Conservation (phyloP, 139 green algal genomes). For the Coelastrella sp. region DNA sequence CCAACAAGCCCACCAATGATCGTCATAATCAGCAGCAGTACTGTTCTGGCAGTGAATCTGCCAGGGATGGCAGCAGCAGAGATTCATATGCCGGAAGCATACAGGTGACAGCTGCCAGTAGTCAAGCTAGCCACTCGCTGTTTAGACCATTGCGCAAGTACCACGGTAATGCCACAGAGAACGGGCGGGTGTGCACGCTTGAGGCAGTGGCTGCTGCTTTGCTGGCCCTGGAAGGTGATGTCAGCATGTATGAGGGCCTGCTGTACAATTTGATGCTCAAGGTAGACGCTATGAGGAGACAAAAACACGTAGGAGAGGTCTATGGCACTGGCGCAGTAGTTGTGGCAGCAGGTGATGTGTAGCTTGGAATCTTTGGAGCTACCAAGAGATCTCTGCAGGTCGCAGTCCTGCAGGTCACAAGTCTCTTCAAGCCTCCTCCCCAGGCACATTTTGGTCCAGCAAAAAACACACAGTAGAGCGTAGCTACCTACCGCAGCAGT, state of each 20-base stretch:
- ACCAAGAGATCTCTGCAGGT: too few species aligned
- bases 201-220: constrained; percentile 42
- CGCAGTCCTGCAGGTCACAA: too few species aligned
- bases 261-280: constrained; percentile 34
- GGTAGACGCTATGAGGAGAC: constrained; percentile 42
- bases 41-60: neutral
- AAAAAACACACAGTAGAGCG: too few species aligned
- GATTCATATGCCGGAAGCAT: neutral
- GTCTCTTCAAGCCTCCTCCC: too few species aligned
- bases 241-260: constrained; percentile 33
- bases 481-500: too few species aligned
- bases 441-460: too few species aligned
- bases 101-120: neutral
- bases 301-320: constrained; percentile 34
- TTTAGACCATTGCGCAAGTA: constrained; percentile 40
- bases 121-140: neutral
- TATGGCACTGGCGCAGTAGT: constrained; percentile 6
- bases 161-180: constrained; percentile 21
- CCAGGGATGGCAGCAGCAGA: neutral
- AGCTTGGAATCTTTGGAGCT: neutral
- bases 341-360: neutral
- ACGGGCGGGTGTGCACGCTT: constrained; percentile 35
- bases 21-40: neutral
- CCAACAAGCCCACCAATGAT: neutral
- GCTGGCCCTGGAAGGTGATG: constrained; percentile 27